phyloP scores from a whole-genome alignment of 495 filamentous ascomycete species.

The Rhypophila decipiens region DNA sequence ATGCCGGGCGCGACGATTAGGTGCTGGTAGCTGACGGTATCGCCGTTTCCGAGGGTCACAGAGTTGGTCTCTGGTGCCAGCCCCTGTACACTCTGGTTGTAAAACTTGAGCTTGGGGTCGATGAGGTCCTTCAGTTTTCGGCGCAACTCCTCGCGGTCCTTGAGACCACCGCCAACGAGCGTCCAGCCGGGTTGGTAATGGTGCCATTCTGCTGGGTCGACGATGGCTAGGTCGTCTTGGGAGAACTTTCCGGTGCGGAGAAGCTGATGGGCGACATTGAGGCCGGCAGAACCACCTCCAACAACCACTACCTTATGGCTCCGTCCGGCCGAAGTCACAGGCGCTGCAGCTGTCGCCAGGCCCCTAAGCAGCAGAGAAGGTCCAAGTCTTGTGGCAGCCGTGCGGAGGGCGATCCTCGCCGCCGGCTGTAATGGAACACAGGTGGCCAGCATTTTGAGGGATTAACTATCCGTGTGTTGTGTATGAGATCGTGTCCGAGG shows the following conservation, averaged over 20 bases:
- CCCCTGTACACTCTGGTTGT: conserved; percentile 44
- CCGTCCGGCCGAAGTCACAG: too few species aligned
- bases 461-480: too few species aligned
- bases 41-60: conserved; percentile 52
- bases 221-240: conserved; percentile 57
- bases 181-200: conserved; percentile 54
- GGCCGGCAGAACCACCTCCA: conserved; percentile 57
- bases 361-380: too few species aligned
- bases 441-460: too few species aligned
- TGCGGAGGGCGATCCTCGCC: too few species aligned
- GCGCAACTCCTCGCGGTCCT: conserved; percentile 48
- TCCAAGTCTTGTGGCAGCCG: too few species aligned
- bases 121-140: conserved; percentile 46
- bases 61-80: conserved; percentile 54
- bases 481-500: too few species aligned
- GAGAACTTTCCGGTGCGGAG: conserved; percentile 48
- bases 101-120: conserved; percentile 57
- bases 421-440: too few species aligned
- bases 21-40: conserved; percentile 57
- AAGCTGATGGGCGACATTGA: conserved; percentile 58
- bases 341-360: too few species aligned
- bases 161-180: conserved; percentile 58
- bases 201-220: conserved; percentile 59
- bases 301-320: conserved; percentile 59
- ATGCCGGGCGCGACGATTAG: conserved; percentile 60